These are phyloP conservation scores for Rutstroemia sp. DNA, from an alignment of 2,329 filamentous ascomycete species.

Conservation along the genomic window DNA sequence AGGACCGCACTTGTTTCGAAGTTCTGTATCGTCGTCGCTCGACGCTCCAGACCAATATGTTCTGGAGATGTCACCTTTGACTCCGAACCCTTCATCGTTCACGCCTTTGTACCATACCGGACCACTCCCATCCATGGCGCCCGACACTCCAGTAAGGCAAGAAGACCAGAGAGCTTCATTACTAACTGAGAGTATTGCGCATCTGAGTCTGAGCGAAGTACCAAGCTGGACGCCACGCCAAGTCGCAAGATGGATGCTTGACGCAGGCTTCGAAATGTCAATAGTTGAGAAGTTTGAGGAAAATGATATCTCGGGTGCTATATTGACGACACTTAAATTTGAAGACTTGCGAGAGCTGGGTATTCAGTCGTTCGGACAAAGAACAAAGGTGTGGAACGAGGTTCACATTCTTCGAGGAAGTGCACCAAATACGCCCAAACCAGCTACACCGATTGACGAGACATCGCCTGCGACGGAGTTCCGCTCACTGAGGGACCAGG, in stretches of 20 bases:
- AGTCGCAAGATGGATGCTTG: slow-evolving; percentile 81
- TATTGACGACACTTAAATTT: slow-evolving; percentile 85
- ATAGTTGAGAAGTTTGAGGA: slow-evolving; percentile 79
- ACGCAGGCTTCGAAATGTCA: slow-evolving; percentile 68
- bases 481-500: slow-evolving; percentile 15
- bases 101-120: slow-evolving; percentile 23
- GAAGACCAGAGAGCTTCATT: slow-evolving; percentile 1
- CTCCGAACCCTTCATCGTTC: slow-evolving; percentile 49
- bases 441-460: slow-evolving; percentile 56
- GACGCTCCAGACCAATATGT: slow-evolving; percentile 43
- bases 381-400: slow-evolving; percentile 73
- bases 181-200: slow-evolving; percentile 43
- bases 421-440: slow-evolving; percentile 42
- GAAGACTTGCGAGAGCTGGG: slow-evolving; percentile 78
- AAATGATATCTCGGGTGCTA: slow-evolving; percentile 86
- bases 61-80: slow-evolving; percentile 66
- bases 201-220: slow-evolving; percentile 53
- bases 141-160: not conserved
- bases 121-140: slow-evolving; percentile 9
- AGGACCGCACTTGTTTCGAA: slow-evolving; percentile 81
- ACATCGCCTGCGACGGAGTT: slow-evolving; percentile 31
- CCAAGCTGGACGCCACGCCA: slow-evolving; percentile 65
- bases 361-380: slow-evolving; percentile 74
- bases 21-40: slow-evolving; percentile 51
- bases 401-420: slow-evolving; percentile 62